Evolutionary conservation across 495 filamentous ascomycete species (phyloP).

Genomic region (Hypoxylon trugodes): DNA sequence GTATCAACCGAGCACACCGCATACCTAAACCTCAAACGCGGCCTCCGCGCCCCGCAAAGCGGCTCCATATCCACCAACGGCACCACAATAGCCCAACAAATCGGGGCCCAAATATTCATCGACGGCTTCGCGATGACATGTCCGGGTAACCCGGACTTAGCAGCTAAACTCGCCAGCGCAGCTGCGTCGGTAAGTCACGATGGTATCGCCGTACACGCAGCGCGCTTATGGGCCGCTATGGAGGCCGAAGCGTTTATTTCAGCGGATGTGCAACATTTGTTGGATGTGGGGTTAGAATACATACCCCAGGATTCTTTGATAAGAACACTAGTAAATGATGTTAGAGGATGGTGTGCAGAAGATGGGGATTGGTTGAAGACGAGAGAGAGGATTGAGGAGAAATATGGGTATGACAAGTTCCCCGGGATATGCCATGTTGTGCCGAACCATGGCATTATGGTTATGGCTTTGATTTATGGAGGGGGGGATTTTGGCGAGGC

Average conservation of each 20-base stretch:
- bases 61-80: constrained; percentile 41
- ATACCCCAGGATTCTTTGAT: constrained; percentile 36
- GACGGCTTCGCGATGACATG: constrained; percentile 43
- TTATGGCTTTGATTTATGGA: constrained; percentile 43
- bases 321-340: constrained; percentile 23
- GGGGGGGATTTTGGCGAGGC: constrained; percentile 42
- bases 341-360: constrained; percentile 34
- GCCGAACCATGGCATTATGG: constrained; percentile 47
- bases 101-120: constrained; percentile 47
- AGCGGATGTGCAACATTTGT: constrained; percentile 36
- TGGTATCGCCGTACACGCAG: constrained; percentile 43
- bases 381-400: constrained; percentile 40
- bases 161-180: constrained; percentile 35
- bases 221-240: constrained; percentile 46
- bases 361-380: constrained; percentile 43
- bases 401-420: constrained; percentile 45
- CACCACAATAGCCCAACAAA: constrained; percentile 42
- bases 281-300: constrained; percentile 37
- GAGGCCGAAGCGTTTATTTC: constrained; percentile 44
- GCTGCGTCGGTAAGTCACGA: constrained; percentile 46
- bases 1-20: constrained; percentile 48
- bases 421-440: constrained; percentile 43
- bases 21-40: constrained; percentile 41
- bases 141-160: constrained; percentile 34
- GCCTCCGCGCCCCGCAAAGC: constrained; percentile 40